Percentiles rank a stretch among this genome's conserved stretches.
Conservation (phyloP, 164 flowering plant species). For the Nelumbo lutea region DNA sequence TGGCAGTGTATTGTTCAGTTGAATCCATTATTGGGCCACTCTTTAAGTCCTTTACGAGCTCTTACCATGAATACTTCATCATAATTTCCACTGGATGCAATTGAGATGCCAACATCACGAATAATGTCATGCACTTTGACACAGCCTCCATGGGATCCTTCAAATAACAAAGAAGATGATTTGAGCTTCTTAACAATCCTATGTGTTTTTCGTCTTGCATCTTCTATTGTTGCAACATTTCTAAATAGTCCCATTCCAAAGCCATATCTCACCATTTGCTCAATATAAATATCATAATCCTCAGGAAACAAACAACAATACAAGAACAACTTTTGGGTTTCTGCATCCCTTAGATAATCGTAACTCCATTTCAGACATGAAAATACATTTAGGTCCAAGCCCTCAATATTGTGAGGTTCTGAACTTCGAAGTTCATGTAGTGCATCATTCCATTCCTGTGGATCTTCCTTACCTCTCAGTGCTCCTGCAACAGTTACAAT, state of each 20-base stretch:
- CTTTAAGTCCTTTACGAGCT: background rate
- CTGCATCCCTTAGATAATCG: background rate
- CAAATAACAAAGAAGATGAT: background rate
- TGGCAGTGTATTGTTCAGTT: background rate
- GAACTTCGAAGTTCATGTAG: background rate
- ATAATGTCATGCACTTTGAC: conserved; percentile 3
- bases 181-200: background rate
- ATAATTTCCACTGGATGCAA: background rate
- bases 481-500: background rate
- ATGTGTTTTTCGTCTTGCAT: background rate
- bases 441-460: background rate
- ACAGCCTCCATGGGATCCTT: background rate
- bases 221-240: background rate
- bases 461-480: background rate
- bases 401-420: background rate
- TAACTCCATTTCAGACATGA: background rate
- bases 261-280: background rate
- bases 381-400: background rate
- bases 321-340: background rate
- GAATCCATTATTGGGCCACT: background rate
- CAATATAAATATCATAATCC: background rate
- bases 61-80: background rate
- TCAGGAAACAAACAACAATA: conserved; percentile 2
- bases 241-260: background rate
- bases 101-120: background rate